Evolutionary conservation across 2,329 filamentous ascomycete species (phyloP).

Genomic region (Neopestalotiopsis sp.): DNA sequence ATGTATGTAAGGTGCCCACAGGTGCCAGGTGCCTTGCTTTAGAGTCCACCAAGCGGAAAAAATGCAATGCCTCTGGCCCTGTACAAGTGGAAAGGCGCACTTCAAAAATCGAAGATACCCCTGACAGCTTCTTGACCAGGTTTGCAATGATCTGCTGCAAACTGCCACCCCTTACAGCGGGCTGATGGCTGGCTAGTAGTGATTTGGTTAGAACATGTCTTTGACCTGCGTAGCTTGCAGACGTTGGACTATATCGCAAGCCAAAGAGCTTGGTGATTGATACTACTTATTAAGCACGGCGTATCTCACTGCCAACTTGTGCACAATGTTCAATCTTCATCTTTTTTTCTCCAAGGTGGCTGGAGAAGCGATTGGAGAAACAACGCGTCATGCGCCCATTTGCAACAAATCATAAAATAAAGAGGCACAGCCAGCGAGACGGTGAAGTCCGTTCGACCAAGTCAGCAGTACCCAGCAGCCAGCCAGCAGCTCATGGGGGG

Average conservation of each 20-base stretch:
- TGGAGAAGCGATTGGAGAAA: background rate
- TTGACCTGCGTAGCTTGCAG: background rate
- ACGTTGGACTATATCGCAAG: background rate
- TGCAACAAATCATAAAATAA: background rate
- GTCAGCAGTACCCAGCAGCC: background rate
- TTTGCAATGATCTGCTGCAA: conserved; percentile 12
- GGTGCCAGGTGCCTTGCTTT: background rate
- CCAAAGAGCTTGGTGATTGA: background rate
- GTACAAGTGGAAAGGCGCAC: background rate
- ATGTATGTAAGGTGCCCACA: background rate
- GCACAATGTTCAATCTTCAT: background rate
- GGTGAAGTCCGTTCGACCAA: conserved; percentile 5
- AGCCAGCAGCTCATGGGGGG: background rate
- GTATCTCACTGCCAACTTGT: background rate
- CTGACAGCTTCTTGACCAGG: conserved; percentile 2
- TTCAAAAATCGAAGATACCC: background rate
- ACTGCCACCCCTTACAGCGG: conserved; percentile 13
- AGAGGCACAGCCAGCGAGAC: conserved; percentile 14
- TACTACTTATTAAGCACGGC: background rate
- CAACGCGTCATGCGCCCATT: conserved; percentile 9
- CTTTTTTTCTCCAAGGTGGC: background rate
- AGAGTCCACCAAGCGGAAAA: conserved; percentile 1
- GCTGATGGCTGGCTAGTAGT: background rate
- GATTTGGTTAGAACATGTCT: conserved; percentile 11
- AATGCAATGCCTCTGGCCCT: background rate